A percentile compares a stretch with the other conserved stretches of the same genome.
Conservation (phyloP, 225 moss, liverwort and hornwort species). For the Pseudoscleropodium purum region DNA sequence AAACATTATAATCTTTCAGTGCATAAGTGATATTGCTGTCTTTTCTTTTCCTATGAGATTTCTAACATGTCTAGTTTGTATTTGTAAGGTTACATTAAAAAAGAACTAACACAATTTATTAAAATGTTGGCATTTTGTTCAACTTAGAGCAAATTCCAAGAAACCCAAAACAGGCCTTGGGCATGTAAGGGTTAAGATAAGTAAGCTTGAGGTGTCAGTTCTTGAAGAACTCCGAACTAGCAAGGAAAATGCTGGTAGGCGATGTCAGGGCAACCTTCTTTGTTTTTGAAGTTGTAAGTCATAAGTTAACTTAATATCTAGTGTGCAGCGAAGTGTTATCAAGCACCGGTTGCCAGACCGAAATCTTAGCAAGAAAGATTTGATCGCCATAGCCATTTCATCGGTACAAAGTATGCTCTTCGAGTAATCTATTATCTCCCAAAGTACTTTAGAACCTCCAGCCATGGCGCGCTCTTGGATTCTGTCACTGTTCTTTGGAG, state of each 20-base stretch:
- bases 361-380: not conserved
- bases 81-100: too few species aligned
- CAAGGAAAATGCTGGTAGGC: not conserved
- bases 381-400: not conserved
- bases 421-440: not conserved
- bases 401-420: not conserved
- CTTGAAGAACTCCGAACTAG: not conserved
- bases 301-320: too few species aligned
- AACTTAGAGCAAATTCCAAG: too few species aligned
- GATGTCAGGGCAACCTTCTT: not conserved
- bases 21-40: too few species aligned
- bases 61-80: too few species aligned
- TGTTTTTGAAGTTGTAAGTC: not conserved
- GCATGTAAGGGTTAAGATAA: too few species aligned
- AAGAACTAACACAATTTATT: too few species aligned
- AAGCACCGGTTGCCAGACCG: not conserved
- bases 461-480: not conserved
- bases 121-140: too few species aligned
- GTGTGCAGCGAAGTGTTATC: not conserved
- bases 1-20: too few species aligned
- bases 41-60: too few species aligned
- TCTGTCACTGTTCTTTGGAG: not conserved
- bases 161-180: too few species aligned
- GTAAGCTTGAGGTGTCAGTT: not conserved
- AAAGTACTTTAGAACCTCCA: not conserved